Evolutionary conservation across 192 early-diverging fungal species (phyloP).

Genomic region (Anaeromyces robustus): DNA sequence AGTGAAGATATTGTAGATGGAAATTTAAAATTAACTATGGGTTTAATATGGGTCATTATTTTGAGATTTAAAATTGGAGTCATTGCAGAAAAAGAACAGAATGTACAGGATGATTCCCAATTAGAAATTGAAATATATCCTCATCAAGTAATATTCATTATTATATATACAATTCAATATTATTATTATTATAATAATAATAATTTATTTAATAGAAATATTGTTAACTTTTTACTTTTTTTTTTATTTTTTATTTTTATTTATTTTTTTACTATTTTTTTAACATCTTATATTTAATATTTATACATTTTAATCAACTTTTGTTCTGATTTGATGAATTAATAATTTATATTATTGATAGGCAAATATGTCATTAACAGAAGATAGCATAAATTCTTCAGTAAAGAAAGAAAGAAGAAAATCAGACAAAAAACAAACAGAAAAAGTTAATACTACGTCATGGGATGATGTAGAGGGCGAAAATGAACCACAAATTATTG

Average conservation of each 20-base stretch:
- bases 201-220: too few relatives aligned
- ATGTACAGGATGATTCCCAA: not conserved
- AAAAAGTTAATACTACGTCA: not conserved
- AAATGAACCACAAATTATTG: not conserved
- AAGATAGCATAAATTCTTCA: not conserved
- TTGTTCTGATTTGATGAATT: too few relatives aligned
- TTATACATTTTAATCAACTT: too few relatives aligned
- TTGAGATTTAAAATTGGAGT: not conserved
- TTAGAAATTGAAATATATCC: not conserved
- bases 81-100: not conserved
- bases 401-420: not conserved
- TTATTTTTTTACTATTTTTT: too few relatives aligned
- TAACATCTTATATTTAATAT: too few relatives aligned
- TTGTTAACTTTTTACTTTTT: too few relatives aligned
- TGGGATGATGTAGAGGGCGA: not conserved
- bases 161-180: too few relatives aligned
- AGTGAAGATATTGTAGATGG: conserved; percentile 19
- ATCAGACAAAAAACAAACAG: not conserved
- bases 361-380: not conserved
- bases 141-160: not conserved
- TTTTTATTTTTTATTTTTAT: too few relatives aligned
- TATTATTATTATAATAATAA: too few relatives aligned
- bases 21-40: conserved; percentile 14
- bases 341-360: too few relatives aligned
- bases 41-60: conserved; percentile 14